These are phyloP conservation scores for Biscogniauxia mediterranea DNA, from an alignment of 2,329 filamentous ascomycete genomes.

Conservation along the genomic window DNA sequence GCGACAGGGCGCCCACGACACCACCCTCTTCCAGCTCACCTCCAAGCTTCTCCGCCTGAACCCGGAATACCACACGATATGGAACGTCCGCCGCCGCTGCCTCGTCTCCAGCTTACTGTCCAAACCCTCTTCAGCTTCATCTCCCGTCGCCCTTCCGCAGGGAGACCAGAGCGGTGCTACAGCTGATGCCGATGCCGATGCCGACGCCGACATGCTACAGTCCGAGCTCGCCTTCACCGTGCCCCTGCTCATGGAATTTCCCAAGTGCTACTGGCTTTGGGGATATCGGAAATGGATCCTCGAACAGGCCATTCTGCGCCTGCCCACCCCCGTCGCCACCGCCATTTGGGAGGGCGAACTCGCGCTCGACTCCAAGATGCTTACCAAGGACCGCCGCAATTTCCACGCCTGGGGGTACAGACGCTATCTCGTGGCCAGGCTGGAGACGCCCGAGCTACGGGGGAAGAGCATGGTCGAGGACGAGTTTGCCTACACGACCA, in stretches of 20 bases:
- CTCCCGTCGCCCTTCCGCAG: constrained; percentile 51
- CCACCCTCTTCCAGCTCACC: constrained; percentile 63
- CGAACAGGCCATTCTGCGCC: constrained; percentile 63
- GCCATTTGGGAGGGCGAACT: constrained; percentile 83
- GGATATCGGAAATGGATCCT: constrained; percentile 90
- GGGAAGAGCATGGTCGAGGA: constrained; percentile 67
- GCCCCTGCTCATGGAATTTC: constrained; percentile 77
- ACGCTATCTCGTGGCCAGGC: constrained; percentile 69
- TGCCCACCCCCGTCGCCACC: constrained; percentile 56
- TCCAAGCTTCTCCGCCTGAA: constrained; percentile 74
- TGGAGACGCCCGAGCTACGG: constrained; percentile 59
- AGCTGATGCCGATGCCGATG: constrained; percentile 32
- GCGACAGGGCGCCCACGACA: constrained; percentile 36
- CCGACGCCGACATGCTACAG: constrained; percentile 55
- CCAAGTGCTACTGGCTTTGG: constrained; percentile 99
- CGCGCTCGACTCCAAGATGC: constrained; percentile 80
- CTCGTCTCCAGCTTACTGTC: constrained; percentile 59
- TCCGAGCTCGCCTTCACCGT: constrained; percentile 80
- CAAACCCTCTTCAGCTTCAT: constrained; percentile 46
- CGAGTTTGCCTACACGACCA: constrained; percentile 88
- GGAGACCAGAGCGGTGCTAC: constrained; percentile 47
- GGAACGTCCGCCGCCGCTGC: constrained; percentile 80
- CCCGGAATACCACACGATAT: constrained; percentile 87
- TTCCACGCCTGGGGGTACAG: constrained; percentile 97
- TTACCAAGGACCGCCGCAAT: constrained; percentile 80